A percentile compares a stretch with the other conserved stretches of the same genome.
Conservation (phyloP, 768 basidiomycete genomes). For the Xerocomellus dryophilus region DNA sequence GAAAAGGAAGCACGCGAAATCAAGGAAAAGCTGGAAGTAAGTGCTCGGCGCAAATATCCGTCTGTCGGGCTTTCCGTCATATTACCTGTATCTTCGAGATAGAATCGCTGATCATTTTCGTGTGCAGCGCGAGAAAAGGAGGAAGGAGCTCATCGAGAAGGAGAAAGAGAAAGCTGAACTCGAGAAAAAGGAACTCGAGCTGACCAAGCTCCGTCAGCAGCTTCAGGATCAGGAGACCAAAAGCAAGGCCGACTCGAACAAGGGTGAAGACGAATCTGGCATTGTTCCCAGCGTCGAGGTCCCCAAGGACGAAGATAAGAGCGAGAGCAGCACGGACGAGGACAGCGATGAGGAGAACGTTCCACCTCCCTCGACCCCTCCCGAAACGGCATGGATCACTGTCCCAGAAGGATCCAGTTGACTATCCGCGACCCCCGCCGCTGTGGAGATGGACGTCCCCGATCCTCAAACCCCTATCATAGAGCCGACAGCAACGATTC, state of each 20-base stretch:
- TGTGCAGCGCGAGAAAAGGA: constrained; percentile 42
- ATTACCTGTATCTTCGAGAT: constrained; percentile 2
- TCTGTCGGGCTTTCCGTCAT: constrained; percentile 20
- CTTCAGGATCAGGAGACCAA: constrained; percentile 54
- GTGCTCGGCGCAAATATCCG: constrained; percentile 29
- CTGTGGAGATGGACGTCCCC: constrained; percentile 17
- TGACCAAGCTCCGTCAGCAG: constrained; percentile 50
- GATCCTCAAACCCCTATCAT: constrained; percentile 19
- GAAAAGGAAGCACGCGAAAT: constrained; percentile 72
- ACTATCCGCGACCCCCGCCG: constrained; percentile 25
- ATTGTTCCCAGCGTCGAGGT: constrained; percentile 3
- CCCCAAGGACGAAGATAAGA: constrained; percentile 31
- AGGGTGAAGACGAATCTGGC: constrained; percentile 39
- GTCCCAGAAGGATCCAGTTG: constrained; percentile 30
- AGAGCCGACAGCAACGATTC: constrained; percentile 25
- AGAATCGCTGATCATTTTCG: constrained; percentile 6
- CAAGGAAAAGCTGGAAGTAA: constrained; percentile 64
- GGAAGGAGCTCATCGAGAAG: constrained; percentile 43
- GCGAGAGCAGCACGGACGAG: constrained; percentile 35
- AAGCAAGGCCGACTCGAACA: constrained; percentile 42
- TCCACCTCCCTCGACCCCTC: constrained; percentile 31
- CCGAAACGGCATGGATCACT: constrained; percentile 29
- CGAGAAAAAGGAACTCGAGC: constrained; percentile 62
- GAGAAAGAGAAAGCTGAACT: constrained; percentile 59
- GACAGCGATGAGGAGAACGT: constrained; percentile 44